Base-by-base conservation (phyloP, 352 stramenopile species). In the Phytopythium vexans region DNA sequence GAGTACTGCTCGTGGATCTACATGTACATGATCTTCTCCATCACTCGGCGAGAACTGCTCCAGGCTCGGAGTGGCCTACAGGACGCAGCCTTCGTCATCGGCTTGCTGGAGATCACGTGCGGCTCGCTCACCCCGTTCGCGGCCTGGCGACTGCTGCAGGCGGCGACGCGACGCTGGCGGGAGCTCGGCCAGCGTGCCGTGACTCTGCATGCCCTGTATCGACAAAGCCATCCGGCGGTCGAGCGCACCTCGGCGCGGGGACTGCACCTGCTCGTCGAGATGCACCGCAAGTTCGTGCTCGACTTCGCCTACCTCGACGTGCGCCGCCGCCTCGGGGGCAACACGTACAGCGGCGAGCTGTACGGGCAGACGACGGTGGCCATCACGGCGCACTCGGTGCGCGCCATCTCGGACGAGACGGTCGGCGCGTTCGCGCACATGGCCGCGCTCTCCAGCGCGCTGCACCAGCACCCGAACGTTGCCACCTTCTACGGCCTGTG, bases 281-380 rank as follows among this genome's bases (percentile, higher is more conserved):
- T 86, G 72, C 67, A 89, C 42, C 74, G 73, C 32, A 82, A 85
- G 48, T 72, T 80, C 45, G 81, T 89, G 37, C 82, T 94, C 21
- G 81, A 94, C 54, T 94, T 92, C 54, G 74, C 74, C 1, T 63
- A 86, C 49, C 56, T 94, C 6, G 56, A 88, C 31, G 46, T 91
- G n/a, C 53, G 77, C 40, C 59, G 60, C 6, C 62, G 73, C 42
- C 86, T 94, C 21, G 77, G 74, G 3, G 53, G 48, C 10, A 77
- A 77, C 1, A 49, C 56, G 11, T 87, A 76, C 51, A 63, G 54
- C 36, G 79, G 74, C 14, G 32, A 65, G 11, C 46, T 82, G 14
- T 49, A 69, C 37, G 60, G 60, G 9, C 43, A 58, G 7, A 66
- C 52, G 4, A 59, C 67, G 31, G 79, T 89, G 0, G 79, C 79